Conservation (phyloP, 805 yeast genomes). For the Lachancea meyersii region DNA sequence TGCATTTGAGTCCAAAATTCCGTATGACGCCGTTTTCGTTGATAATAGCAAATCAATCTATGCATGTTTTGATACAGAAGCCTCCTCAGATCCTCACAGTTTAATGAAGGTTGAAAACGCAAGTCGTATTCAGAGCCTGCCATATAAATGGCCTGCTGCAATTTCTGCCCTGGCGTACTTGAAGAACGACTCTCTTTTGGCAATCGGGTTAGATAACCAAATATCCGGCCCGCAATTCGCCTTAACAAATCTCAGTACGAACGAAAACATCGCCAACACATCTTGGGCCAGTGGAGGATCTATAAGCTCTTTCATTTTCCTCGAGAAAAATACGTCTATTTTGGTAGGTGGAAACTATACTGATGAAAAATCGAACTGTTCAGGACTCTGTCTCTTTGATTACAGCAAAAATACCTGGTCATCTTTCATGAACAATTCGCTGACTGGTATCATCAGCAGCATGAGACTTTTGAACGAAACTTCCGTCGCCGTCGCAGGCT, state of each 20-base stretch:
- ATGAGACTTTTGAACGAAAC: slow-evolving; percentile 43
- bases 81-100: slow-evolving; percentile 8
- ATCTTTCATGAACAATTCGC: slow-evolving; percentile 27
- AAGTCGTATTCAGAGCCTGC: slow-evolving; percentile 1
- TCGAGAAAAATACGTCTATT: slow-evolving; percentile 35
- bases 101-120: slow-evolving; percentile 6
- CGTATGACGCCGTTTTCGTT: slow-evolving; percentile 20
- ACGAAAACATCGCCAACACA: slow-evolving; percentile 39
- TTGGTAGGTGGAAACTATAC: slow-evolving; percentile 69
- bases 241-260: slow-evolving; percentile 36
- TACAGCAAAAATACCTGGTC: slow-evolving; percentile 49
- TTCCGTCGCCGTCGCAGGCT: slow-evolving; percentile 46
- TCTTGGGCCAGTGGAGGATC: slow-evolving; percentile 34
- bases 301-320: slow-evolving; percentile 39
- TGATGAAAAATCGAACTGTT: slow-evolving; percentile 54
- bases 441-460: slow-evolving; percentile 50
- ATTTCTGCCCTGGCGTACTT: slow-evolving; percentile 24
- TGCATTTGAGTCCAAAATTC: neutral
- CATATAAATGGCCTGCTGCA: slow-evolving; percentile 17
- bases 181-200: slow-evolving; percentile 21
- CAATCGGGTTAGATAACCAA: slow-evolving; percentile 29
- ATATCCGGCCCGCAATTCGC: slow-evolving; percentile 13
- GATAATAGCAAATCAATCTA: slow-evolving; percentile 48
- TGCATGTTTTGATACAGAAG: slow-evolving; percentile 52
- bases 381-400: slow-evolving; percentile 61